A percentile compares a stretch with the other conserved stretches of the same genome.
These are phyloP conservation scores for Lachnellula arida DNA, from an alignment of 2,329 filamentous ascomycete genomes.

Conservation along the genomic window DNA sequence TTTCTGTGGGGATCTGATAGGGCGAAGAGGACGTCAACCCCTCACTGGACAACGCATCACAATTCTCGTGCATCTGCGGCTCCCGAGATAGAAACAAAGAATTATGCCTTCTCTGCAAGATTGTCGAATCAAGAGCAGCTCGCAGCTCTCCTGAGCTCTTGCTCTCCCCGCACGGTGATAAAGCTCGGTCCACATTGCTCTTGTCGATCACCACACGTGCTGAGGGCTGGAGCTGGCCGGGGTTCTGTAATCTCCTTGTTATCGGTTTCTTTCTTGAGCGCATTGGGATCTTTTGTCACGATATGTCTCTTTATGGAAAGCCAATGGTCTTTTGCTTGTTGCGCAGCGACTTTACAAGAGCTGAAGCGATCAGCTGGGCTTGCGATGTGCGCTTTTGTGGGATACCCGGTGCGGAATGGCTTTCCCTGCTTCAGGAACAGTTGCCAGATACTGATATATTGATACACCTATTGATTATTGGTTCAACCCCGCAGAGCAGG, in stretches of 20 bases:
- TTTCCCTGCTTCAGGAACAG: no score
- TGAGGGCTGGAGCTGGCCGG: neutral
- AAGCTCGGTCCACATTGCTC: neutral
- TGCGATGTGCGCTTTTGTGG: neutral
- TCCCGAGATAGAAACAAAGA: slow-evolving; percentile 7
- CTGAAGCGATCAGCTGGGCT: neutral
- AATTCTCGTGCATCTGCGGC: neutral
- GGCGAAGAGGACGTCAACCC: neutral
- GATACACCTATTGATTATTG: no score
- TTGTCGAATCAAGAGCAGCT: neutral
- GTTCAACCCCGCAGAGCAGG: no score
- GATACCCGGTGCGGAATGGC: neutral
- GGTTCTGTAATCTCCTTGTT: neutral
- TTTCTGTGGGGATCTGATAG: neutral
- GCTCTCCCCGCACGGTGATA: neutral
- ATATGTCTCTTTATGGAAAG: neutral
- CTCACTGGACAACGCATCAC: neutral
- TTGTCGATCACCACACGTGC: neutral
- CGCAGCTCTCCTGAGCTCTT: neutral
- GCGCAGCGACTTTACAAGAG: neutral
- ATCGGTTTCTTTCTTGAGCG: neutral
- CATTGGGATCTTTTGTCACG: neutral
- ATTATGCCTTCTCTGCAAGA: neutral
- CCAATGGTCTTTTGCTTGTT: neutral
- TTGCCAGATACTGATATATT: no score